Conservation (phyloP, 1,284 basidiomycete species). For the Leccinum cinnamomeum region DNA sequence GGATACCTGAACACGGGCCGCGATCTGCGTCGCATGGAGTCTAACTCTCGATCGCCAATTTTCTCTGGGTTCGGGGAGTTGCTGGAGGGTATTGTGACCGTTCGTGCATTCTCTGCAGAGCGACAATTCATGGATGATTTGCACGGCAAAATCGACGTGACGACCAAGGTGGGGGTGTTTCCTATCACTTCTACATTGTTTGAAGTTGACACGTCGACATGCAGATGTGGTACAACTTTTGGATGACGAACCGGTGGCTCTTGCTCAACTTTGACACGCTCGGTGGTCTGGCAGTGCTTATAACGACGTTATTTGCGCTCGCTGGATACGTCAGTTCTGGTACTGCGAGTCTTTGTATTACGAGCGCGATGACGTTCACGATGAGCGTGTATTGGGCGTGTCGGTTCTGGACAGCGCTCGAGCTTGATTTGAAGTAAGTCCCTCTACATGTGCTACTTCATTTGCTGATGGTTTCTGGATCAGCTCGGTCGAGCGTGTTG, state of each 20-base stretch:
- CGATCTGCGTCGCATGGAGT: slow-evolving; percentile 61
- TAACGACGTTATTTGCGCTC: slow-evolving; percentile 76
- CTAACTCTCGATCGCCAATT: slow-evolving; percentile 54
- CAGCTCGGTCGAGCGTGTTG: slow-evolving; percentile 81
- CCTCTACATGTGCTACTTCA: not conserved
- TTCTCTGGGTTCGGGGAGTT: slow-evolving; percentile 72
- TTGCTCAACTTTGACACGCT: slow-evolving; percentile 75
- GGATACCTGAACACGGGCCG: slow-evolving; percentile 61
- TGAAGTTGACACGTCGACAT: slow-evolving; percentile 1
- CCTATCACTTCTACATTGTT: not conserved
- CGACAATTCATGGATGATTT: slow-evolving; percentile 74
- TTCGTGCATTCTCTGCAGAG: slow-evolving; percentile 87
- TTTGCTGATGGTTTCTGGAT: slow-evolving; percentile 65
- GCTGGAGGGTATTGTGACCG: slow-evolving; percentile 70
- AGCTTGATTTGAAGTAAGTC: slow-evolving; percentile 36
- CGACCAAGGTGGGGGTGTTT: slow-evolving; percentile 51
- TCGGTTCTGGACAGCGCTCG: slow-evolving; percentile 55
- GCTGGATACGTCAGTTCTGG: slow-evolving; percentile 68
- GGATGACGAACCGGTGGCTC: slow-evolving; percentile 83
- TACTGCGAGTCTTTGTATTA: slow-evolving; percentile 83
- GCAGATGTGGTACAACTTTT: slow-evolving; percentile 75
- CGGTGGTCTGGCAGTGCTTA: slow-evolving; percentile 60
- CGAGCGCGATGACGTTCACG: slow-evolving; percentile 68
- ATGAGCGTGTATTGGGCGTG: slow-evolving; percentile 68
- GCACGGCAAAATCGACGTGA: slow-evolving; percentile 63